A percentile compares a stretch with the other conserved stretches of the same genome.
Evolutionary conservation across 179 eudicot genomes (phyloP).

Genomic region (Silene noctiflora): DNA sequence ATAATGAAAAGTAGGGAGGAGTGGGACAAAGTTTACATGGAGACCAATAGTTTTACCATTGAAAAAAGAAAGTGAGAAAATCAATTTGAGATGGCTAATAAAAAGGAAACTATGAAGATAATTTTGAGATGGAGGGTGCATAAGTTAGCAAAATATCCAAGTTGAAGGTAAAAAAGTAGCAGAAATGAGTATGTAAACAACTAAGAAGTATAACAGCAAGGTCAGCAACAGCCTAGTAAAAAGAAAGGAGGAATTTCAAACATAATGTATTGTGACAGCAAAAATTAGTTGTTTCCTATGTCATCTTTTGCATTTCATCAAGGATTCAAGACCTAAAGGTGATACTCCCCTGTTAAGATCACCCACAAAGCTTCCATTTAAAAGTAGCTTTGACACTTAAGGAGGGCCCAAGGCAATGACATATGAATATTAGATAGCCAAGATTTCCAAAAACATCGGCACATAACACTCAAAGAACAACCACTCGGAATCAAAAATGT

Average conservation of each 20-base stretch:
- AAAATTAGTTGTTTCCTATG: neutral
- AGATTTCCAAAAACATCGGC: too few relatives aligned
- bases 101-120: neutral
- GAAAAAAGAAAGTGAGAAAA: neutral
- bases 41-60: neutral
- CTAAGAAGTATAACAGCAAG: neutral
- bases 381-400: neutral
- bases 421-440: too few relatives aligned
- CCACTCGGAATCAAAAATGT: too few relatives aligned
- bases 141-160: neutral
- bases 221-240: neutral
- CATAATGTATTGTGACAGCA: neutral
- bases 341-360: neutral
- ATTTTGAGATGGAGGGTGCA: neutral
- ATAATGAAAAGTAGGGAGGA: neutral
- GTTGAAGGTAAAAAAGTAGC: neutral
- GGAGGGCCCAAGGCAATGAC: too few relatives aligned
- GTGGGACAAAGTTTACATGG: neutral
- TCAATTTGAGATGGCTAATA: neutral
- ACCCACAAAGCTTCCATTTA: neutral
- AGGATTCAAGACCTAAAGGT: neutral
- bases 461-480: too few relatives aligned
- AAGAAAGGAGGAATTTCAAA: neutral
- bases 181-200: neutral
- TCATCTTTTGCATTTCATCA: neutral